A percentile compares a stretch with the other conserved stretches of the same genome.
Evolutionary conservation across 768 basidiomycete genomes (phyloP).

Genomic region (Termitomyces sp.): DNA sequence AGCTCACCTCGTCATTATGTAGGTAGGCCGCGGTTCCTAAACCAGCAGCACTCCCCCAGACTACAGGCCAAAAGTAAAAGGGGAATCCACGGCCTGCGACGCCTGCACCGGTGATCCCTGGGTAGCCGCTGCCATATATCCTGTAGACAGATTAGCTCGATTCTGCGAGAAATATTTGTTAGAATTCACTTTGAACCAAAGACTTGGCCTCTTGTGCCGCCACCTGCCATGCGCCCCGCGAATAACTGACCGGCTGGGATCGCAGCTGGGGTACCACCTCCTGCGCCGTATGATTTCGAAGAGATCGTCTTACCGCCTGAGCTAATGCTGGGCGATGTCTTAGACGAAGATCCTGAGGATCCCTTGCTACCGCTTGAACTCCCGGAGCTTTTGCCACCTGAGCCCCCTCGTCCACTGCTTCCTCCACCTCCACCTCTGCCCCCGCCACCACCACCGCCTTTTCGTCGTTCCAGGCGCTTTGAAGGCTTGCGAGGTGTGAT

Average conservation of each 20-base stretch:
- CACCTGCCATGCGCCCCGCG: conserved; percentile 42
- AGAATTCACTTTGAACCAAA: conserved; percentile 33
- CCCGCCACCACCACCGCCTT: neutral
- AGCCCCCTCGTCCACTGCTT: conserved; percentile 10
- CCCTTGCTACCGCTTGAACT: conserved; percentile 12
- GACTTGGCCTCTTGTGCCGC: conserved; percentile 33
- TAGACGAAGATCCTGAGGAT: conserved; percentile 16
- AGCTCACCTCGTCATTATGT: conserved; percentile 14
- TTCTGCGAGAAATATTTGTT: neutral
- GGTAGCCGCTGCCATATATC: conserved; percentile 63
- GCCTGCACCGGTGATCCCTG: conserved; percentile 41
- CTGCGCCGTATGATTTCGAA: conserved; percentile 23
- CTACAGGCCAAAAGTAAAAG: conserved; percentile 64
- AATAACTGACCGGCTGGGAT: conserved; percentile 46
- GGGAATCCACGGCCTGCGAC: conserved; percentile 53
- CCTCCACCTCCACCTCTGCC: conserved; percentile 10
- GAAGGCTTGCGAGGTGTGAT: neutral
- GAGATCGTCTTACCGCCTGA: conserved; percentile 12
- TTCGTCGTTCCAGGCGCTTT: conserved; percentile 6
- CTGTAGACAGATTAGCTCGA: conserved; percentile 23
- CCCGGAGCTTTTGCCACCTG: conserved; percentile 21
- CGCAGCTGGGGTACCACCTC: conserved; percentile 26
- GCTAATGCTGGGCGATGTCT: conserved; percentile 1
- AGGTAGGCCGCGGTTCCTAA: conserved; percentile 21
- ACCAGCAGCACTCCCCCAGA: conserved; percentile 36